A percentile compares a stretch with the other conserved stretches of the same genome.
Conservation (phyloP, 306 rosid species). For the Pueraria montana region DNA sequence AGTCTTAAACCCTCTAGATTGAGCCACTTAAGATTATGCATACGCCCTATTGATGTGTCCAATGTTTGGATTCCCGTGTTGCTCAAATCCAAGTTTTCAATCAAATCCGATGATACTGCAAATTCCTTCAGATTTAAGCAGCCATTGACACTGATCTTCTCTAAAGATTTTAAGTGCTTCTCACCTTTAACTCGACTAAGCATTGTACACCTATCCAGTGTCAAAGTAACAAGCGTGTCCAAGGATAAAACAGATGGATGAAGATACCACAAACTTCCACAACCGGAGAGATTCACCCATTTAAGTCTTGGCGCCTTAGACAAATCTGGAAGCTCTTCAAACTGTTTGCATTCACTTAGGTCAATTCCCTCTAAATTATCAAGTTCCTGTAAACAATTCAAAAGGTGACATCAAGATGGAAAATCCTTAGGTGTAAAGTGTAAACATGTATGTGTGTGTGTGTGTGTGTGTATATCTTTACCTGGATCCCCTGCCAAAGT, state of each 20-base stretch:
- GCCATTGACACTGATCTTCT: background rate
- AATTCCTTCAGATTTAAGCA: constrained; percentile 36
- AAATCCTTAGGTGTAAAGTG: too few species aligned
- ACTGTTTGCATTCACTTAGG: background rate
- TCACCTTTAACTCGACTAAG: constrained; percentile 4
- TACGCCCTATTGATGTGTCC: constrained; percentile 24
- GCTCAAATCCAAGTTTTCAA: constrained; percentile 49
- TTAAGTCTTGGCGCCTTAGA: constrained; percentile 34
- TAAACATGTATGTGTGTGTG: too few species aligned
- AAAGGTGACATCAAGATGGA: background rate
- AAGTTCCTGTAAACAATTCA: constrained; percentile 36
- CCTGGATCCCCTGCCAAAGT: constrained; percentile 51
- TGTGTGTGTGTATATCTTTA: too few species aligned
- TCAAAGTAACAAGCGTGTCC: background rate
- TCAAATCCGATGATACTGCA: background rate
- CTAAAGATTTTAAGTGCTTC: constrained; percentile 21
- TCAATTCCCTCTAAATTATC: constrained; percentile 14
- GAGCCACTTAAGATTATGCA: constrained; percentile 2
- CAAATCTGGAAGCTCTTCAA: constrained; percentile 30
- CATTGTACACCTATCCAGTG: background rate
- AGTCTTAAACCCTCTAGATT: constrained; percentile 15
- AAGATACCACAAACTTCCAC: constrained; percentile 22
- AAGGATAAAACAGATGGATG: constrained; percentile 39
- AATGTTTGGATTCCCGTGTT: constrained; percentile 29
- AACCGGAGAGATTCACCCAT: constrained; percentile 26